Base-by-base conservation (phyloP, 768 basidiomycete species). In the Boletus vinaceobasis region DNA sequence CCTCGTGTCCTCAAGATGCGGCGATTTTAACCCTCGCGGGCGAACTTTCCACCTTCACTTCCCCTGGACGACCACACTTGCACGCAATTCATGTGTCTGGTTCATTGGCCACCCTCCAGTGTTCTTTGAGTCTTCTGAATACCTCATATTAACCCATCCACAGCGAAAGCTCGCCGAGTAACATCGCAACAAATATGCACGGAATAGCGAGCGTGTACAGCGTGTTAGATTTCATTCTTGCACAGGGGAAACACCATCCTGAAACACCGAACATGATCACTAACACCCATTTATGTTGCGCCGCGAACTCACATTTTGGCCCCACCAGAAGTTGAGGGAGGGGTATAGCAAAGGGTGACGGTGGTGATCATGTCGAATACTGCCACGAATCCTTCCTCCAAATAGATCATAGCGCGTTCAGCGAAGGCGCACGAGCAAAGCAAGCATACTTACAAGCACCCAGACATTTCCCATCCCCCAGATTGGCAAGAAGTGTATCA, bases 291-390 rank as follows among this genome's bases (percentile, higher is more conserved):
- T 23, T 23, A 23, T 4, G 23, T 23, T 4, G 23, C 39, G 33
- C 32, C 23, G 27, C 39, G 3, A 33, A 45, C 43, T 46, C 48
- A 50, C 58, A 9, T 53, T 45, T 42, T 42, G 26, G 54, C 51
- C 15, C 51, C 52, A 10, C 48, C 48, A 32, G 49, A 43, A 40
- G 56, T 48, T 21, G 58, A 63, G 13, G 58, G 44, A 27, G 52
- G 48, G 15, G 62, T 53, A 26, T 44, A 56, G 19, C 57, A 62
- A 26, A 59, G 42, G 6, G 57, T 50, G 45, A 42, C 31, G 6
- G 55, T 63, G 2, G 26, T 51, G 29, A 56, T 58, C 19, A 42
- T 17, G 40, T 23, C 23, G 4, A 37, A 55, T 38, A 53, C 14
- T 5, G 21, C 37, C 19, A 49, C 50, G 23, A 62, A 39, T 15